phyloP scores from a whole-genome alignment of 108 stramenopile genomes.

The Epithemia pelagica region DNA sequence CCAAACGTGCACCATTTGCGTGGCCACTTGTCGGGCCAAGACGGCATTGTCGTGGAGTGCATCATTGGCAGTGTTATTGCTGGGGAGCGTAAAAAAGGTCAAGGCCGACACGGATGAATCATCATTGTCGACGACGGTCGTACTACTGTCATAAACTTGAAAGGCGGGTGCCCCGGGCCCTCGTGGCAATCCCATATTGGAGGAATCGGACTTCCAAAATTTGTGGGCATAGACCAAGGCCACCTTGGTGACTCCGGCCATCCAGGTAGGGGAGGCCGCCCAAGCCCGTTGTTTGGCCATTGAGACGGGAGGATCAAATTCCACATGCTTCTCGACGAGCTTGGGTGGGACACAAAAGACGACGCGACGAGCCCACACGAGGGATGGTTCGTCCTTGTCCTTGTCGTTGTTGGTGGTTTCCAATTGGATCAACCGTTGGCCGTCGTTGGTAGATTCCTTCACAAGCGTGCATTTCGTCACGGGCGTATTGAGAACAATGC shows the following conservation, averaged over 20 bases:
- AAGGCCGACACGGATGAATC: slow-evolving; percentile 25
- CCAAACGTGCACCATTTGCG: slow-evolving; percentile 28
- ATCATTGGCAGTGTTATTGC: background rate
- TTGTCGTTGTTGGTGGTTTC: slow-evolving; percentile 10
- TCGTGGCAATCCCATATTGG: slow-evolving; percentile 20
- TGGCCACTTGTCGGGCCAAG: slow-evolving; percentile 26
- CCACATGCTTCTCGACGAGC: slow-evolving; percentile 23
- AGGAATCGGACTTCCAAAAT: slow-evolving; percentile 35
- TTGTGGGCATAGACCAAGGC: slow-evolving; percentile 28
- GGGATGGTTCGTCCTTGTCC: background rate
- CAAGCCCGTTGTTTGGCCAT: slow-evolving; percentile 30
- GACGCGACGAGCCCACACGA: slow-evolving; percentile 22
- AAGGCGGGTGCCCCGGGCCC: slow-evolving; percentile 31
- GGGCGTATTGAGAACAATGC: slow-evolving; percentile 18
- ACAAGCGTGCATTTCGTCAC: slow-evolving; percentile 16
- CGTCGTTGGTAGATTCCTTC: background rate
- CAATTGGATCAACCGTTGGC: background rate
- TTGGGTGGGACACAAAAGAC: slow-evolving; percentile 47
- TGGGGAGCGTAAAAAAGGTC: slow-evolving; percentile 38
- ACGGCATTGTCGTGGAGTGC: slow-evolving; percentile 20
- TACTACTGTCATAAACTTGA: slow-evolving; percentile 53
- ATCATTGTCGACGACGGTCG: too few species aligned
- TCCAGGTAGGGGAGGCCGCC: slow-evolving; percentile 42
- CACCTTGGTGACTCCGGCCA: slow-evolving; percentile 61
- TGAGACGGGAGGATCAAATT: slow-evolving; percentile 36